Base-by-base conservation (phyloP, 2,329 filamentous ascomycete species). In the Ophiostoma sp. region DNA sequence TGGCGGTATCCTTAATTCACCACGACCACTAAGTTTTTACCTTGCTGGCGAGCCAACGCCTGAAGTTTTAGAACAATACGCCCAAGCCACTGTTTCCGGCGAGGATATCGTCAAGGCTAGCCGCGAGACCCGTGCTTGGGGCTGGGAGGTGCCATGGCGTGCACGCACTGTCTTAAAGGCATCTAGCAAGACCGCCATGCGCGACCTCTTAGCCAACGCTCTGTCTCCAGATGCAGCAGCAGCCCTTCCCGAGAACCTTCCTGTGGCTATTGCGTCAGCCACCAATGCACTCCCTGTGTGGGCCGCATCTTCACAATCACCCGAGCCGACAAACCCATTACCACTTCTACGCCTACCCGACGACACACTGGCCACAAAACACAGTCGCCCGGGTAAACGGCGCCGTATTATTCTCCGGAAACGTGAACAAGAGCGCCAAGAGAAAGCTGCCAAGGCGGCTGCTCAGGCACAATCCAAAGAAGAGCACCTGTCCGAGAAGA, bases 101-200 rank as follows among this genome's bases (percentile, higher is more conserved):
- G 85, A 87, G n/a, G 84, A 87, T 17, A 79, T 91, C 17, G 70
- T 87, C 1, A 57, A 70, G 31, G 71, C 73, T n/a, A 28, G 80
- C 83, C 74, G 84, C 85, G n/a, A 78, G 77, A 63, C 80, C 78
- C 76, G 82, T 25, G 82, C 83, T 7, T 90, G 88, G 88, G 89
- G 89, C 0, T 79, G 88, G 57, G 88, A 90, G 79, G 82, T 88
- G 76, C 88, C 89, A 1, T 91, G 89, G 89, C 84, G 85, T 72
- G 87, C 90, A 11, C 74, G 72, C 17, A 84, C 81, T 3, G 82
- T 80, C 39, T 81, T 89, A 42, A 79, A 77, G 0, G 77, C 83
- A n/a, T 80, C 77, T 11, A 52, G n/a, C n/a, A 73, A 42, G 75
- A 75, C 11, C 72, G 66, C 61, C 6, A 33, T 76, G 75, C 73